Conservation (phyloP, 1,284 basidiomycete genomes). For the Naganishia cerealis region DNA sequence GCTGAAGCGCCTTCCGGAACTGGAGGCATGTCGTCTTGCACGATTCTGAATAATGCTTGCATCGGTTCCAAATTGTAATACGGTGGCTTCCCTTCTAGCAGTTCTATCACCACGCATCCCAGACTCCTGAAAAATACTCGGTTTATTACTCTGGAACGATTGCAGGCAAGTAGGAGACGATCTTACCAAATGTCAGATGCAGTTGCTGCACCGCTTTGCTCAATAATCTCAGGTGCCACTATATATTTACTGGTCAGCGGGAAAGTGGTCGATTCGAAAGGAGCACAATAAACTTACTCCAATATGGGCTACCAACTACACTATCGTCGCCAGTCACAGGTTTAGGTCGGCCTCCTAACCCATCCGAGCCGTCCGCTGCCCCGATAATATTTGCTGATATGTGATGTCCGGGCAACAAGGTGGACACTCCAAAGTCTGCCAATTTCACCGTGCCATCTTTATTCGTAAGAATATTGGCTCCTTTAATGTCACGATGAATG, state of each 20-base stretch:
- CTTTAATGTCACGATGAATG: slow-evolving; percentile 98
- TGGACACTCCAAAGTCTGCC: slow-evolving; percentile 88
- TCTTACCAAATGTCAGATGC: slow-evolving; percentile 91
- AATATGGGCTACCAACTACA: slow-evolving; percentile 94
- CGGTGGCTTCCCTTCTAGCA: slow-evolving; percentile 91
- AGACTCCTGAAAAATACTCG: slow-evolving; percentile 65
- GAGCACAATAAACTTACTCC: slow-evolving; percentile 65
- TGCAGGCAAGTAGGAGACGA: background rate
- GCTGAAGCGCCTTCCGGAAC: slow-evolving; percentile 88
- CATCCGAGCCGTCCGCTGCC: slow-evolving; percentile 47
- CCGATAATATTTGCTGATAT: slow-evolving; percentile 25
- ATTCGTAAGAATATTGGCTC: slow-evolving; percentile 95
- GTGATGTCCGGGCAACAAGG: slow-evolving; percentile 46
- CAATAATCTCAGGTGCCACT: slow-evolving; percentile 98
- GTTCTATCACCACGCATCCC: slow-evolving; percentile 93
- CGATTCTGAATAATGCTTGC: slow-evolving; percentile 96
- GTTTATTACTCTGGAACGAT: background rate
- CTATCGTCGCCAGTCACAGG: slow-evolving; percentile 63
- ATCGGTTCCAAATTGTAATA: slow-evolving; percentile 95
- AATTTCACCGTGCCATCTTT: slow-evolving; percentile 96
- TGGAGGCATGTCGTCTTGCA: slow-evolving; percentile 93
- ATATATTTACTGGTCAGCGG: background rate
- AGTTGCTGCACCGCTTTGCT: slow-evolving; percentile 92
- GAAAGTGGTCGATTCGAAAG: background rate
- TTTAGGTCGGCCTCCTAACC: slow-evolving; percentile 61